phyloP scores from a whole-genome alignment of 2,329 filamentous ascomycete genomes.

The Metarhizium anisopliae region DNA sequence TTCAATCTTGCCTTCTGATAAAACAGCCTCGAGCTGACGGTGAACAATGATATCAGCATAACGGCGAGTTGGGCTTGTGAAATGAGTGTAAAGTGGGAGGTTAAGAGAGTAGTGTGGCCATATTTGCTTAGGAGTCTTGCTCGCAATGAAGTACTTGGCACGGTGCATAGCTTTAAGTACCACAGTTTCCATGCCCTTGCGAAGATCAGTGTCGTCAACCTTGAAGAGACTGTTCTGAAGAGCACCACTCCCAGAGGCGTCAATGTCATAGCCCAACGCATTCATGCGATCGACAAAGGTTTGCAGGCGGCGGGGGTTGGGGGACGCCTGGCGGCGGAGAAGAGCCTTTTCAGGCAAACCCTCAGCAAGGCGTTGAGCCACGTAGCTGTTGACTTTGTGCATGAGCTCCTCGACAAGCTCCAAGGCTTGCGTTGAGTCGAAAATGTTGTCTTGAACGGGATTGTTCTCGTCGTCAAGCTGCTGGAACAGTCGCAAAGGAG shows the following conservation, averaged over 20 bases:
- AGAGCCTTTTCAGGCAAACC: conserved; percentile 87
- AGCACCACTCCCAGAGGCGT: conserved; percentile 79
- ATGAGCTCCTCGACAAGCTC: conserved; percentile 93
- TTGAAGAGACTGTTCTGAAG: conserved; percentile 94
- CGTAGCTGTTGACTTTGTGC: conserved; percentile 84
- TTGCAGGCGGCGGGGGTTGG: conserved; percentile 79
- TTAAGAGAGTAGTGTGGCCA: conserved; percentile 89
- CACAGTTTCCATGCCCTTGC: conserved; percentile 96
- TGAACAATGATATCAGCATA: conserved; percentile 95
- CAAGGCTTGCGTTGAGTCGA: conserved; percentile 79
- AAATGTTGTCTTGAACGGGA: conserved; percentile 92
- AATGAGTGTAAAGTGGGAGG: conserved; percentile 90
- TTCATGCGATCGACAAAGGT: conserved; percentile 92
- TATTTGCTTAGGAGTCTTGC: conserved; percentile 68
- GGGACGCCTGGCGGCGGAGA: conserved; percentile 75
- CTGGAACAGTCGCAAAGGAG: conserved; percentile 79
- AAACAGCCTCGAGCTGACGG: conserved; percentile 79
- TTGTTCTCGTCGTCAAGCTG: conserved; percentile 98
- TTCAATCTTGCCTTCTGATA: conserved; percentile 74
- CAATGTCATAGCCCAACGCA: conserved; percentile 81
- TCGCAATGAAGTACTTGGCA: conserved; percentile 86
- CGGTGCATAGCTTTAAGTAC: conserved; percentile 92
- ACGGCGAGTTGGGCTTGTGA: conserved; percentile 88
- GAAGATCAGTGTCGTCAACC: conserved; percentile 77
- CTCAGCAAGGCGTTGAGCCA: conserved; percentile 73